Percentiles rank a stretch among this genome's conserved stretches.
Evolutionary conservation across 2,329 filamentous ascomycete species (phyloP).

Genomic region (Mycosphaerella sp.): DNA sequence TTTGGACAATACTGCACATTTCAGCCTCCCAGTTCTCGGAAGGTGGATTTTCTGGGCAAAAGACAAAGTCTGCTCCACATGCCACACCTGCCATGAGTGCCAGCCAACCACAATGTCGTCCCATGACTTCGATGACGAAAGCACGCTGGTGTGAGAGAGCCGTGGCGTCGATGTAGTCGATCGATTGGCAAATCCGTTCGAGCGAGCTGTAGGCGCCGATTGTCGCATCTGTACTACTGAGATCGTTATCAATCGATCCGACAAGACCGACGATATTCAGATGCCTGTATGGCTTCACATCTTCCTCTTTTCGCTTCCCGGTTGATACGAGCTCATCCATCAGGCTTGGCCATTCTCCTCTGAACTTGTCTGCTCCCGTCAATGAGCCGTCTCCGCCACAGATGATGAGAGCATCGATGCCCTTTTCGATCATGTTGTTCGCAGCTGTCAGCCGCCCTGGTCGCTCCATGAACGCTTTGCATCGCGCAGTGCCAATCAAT

Average conservation of each 20-base stretch:
- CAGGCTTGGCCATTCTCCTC: conserved; percentile 83
- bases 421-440: conserved; percentile 87
- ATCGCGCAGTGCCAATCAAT: conserved; percentile 89
- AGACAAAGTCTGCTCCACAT: conserved; percentile 92
- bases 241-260: conserved; percentile 96
- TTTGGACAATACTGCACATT: conserved; percentile 68
- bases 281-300: conserved; percentile 70
- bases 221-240: conserved; percentile 93
- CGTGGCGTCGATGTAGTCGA: conserved; percentile 95
- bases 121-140: conserved; percentile 99
- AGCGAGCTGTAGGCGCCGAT: conserved; percentile 96
- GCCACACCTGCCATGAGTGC: conserved; percentile 94
- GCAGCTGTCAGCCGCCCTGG: conserved; percentile 75
- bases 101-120: conserved; percentile 94
- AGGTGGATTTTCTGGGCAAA: conserved; percentile 91
- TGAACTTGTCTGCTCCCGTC: conserved; percentile 91
- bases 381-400: conserved; percentile 95
- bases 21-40: conserved; percentile 80
- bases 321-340: conserved; percentile 74
- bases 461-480: conserved; percentile 86
- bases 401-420: conserved; percentile 93
- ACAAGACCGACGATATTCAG: conserved; percentile 96
- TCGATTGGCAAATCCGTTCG: conserved; percentile 85
- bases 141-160: conserved; percentile 90
- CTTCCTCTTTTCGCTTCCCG: conserved; percentile 61